Evolutionary conservation across 768 basidiomycete species (phyloP).

Genomic region (Trametes cubensis): DNA sequence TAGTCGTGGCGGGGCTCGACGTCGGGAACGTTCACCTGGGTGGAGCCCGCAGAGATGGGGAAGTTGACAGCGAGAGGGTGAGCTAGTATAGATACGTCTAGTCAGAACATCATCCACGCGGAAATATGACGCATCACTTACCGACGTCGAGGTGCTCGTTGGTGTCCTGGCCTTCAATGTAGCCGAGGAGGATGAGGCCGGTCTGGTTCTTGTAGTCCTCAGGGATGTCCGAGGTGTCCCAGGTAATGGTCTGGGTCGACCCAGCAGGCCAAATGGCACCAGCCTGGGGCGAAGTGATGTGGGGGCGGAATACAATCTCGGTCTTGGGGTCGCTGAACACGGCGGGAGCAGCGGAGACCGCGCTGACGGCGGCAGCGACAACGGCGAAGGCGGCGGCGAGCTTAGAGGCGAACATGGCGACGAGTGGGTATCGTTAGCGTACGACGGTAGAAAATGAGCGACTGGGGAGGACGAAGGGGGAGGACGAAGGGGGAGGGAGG

Average conservation of each 20-base stretch:
- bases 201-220: conserved; percentile 36
- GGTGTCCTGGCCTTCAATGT: conserved; percentile 32
- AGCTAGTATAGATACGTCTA: conserved; percentile 30
- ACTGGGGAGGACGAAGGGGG: conserved; percentile 3
- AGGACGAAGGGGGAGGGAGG: no score
- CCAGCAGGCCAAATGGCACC: conserved; percentile 42
- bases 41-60: conserved; percentile 41
- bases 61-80: conserved; percentile 49
- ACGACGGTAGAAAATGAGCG: conserved; percentile 13
- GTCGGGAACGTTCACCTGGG: conserved; percentile 44
- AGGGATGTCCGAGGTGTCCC: conserved; percentile 48
- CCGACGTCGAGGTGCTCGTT: conserved; percentile 55
- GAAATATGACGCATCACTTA: conserved; percentile 33
- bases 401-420: conserved; percentile 24
- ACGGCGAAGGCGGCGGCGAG: conserved; percentile 22
- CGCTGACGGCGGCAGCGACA: conserved; percentile 38
- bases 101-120: background rate
- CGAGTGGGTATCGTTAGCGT: conserved; percentile 13
- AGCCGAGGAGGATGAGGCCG: conserved; percentile 52
- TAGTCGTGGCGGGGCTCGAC: conserved; percentile 43
- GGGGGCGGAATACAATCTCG: conserved; percentile 44
- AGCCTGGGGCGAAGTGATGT: conserved; percentile 43
- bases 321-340: conserved; percentile 33
- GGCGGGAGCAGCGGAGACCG: conserved; percentile 31
- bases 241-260: conserved; percentile 43